These are phyloP conservation scores for Axilococcus clingmanii DNA, from an alignment of 139 green algal species.

Conservation along the genomic window DNA sequence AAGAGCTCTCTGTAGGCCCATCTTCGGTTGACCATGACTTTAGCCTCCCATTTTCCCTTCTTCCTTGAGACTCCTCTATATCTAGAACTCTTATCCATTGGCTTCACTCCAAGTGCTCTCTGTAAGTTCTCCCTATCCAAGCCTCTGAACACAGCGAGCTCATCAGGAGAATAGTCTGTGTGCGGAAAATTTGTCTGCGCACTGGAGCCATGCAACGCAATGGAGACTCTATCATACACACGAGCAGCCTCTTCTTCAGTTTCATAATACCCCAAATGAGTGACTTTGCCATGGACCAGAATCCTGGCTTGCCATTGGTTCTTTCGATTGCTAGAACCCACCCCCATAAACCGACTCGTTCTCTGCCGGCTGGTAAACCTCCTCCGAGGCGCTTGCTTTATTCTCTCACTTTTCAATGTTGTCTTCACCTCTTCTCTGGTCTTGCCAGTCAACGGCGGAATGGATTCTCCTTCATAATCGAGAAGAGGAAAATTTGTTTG, in stretches of 20 bases:
- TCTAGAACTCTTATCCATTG: slow-evolving; percentile 58
- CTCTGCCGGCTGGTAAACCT: slow-evolving; percentile 44
- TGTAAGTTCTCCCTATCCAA: slow-evolving; percentile 58
- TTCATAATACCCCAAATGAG: slow-evolving; percentile 59
- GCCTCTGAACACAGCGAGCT: slow-evolving; percentile 21
- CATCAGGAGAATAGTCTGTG: slow-evolving; percentile 27
- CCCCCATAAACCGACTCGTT: slow-evolving; percentile 57
- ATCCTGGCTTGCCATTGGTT: slow-evolving; percentile 75
- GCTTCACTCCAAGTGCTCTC: slow-evolving; percentile 61
- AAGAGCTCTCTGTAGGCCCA: slow-evolving; percentile 67
- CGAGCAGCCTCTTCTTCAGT: slow-evolving; percentile 60
- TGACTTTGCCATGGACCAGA: slow-evolving; percentile 67
- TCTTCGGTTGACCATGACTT: slow-evolving; percentile 70
- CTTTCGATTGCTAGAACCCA: slow-evolving; percentile 59
- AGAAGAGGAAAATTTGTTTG: slow-evolving; percentile 29
- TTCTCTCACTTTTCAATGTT: slow-evolving; percentile 58
- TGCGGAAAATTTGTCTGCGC: slow-evolving; percentile 60
- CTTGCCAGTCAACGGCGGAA: slow-evolving; percentile 43
- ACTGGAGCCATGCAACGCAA: slow-evolving; percentile 44
- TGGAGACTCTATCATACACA: slow-evolving; percentile 54
- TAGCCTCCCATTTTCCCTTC: slow-evolving; percentile 70
- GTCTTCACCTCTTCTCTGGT: slow-evolving; percentile 61
- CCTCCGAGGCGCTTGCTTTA: slow-evolving; percentile 45
- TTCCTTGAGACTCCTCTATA: slow-evolving; percentile 62
- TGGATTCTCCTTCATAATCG: slow-evolving; percentile 24